Evolutionary conservation across 2,329 filamentous ascomycete genomes (phyloP).

Genomic region (Magnaporthales sp.): DNA sequence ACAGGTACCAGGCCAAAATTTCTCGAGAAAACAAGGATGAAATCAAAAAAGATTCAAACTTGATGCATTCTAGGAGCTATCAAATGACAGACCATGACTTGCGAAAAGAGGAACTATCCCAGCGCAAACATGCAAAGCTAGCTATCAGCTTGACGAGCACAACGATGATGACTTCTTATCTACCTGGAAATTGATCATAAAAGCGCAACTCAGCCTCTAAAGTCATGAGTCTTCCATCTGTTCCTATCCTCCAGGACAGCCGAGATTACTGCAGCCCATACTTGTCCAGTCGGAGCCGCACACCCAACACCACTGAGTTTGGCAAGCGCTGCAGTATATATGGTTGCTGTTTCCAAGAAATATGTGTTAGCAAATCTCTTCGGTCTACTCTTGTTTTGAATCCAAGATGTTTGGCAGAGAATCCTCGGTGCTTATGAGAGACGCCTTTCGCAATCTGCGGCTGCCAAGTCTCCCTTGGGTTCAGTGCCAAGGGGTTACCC

Average conservation of each 20-base stretch:
- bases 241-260: slow-evolving; percentile 10
- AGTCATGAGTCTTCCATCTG: neutral
- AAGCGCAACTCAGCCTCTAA: neutral
- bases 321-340: slow-evolving; percentile 13
- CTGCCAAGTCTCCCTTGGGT: neutral
- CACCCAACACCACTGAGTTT: neutral
- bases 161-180: neutral
- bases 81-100: neutral
- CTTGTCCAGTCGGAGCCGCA: neutral
- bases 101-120: neutral
- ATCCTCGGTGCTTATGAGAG: neutral
- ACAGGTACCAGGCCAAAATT: neutral
- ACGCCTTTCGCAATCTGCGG: neutral
- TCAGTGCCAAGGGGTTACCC: slow-evolving; percentile 11
- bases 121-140: neutral
- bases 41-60: neutral
- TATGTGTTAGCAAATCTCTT: neutral
- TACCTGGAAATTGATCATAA: neutral
- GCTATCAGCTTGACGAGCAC: neutral
- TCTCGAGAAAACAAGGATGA: neutral
- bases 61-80: no score
- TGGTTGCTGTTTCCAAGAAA: neutral
- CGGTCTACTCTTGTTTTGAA: neutral
- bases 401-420: neutral
- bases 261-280: neutral